A percentile compares a stretch with the other conserved stretches of the same genome.
phyloP scores from a whole-genome alignment of 2,329 filamentous ascomycete species.

The Hymenoscyphus albidus region DNA sequence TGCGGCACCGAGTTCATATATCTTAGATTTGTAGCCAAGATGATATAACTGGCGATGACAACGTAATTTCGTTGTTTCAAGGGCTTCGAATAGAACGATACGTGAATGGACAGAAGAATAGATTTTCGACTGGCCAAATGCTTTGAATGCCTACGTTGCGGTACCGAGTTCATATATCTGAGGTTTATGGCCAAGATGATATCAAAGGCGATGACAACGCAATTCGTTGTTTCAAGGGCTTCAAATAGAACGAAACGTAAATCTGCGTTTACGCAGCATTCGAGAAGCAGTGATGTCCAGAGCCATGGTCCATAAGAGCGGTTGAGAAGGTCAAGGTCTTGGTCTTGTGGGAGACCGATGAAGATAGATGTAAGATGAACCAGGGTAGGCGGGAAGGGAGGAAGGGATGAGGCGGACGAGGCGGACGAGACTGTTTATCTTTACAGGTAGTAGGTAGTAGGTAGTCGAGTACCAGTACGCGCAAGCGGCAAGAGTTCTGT shows the following conservation, averaged over 20 bases:
- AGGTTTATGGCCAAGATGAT: not conserved
- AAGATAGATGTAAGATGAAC: constrained; percentile 23
- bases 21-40: not conserved
- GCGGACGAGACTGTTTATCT: constrained; percentile 16
- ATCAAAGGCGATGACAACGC: not conserved
- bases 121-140: not conserved
- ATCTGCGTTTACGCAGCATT: constrained; percentile 33
- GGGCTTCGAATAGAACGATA: not conserved
- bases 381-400: not conserved
- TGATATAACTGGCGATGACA: not conserved
- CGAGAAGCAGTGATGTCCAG: constrained; percentile 22
- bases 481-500: not conserved
- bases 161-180: not conserved
- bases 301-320: constrained; percentile 25
- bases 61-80: constrained; percentile 3
- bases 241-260: constrained; percentile 34
- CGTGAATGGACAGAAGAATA: not conserved
- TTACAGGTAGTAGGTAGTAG: no score
- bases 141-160: not conserved
- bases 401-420: constrained; percentile 8
- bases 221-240: constrained; percentile 5
- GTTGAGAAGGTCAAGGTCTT: constrained; percentile 21
- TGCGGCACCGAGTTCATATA: not conserved
- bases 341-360: constrained; percentile 26
- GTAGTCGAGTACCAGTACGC: not conserved